Evolutionary conservation across 2,329 filamentous ascomycete species (phyloP), one percentile per base, ranked within the genome.

Genomic region (Bipolaris gigantea): DNA sequence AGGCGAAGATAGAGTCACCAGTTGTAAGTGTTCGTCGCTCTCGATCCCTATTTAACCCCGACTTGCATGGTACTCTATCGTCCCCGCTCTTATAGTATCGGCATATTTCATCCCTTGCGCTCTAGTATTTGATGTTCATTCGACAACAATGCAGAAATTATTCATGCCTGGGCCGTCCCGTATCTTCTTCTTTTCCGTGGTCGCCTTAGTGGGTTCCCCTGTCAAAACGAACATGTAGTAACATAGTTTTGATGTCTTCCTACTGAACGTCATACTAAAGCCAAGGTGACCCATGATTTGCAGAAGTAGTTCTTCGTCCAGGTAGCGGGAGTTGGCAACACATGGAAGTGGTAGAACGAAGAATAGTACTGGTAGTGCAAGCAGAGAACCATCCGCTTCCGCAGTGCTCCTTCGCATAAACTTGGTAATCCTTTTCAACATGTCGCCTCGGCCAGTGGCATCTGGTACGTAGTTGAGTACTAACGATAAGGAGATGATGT

Each of bases 391-490:
- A 2, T 47, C 62, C 7, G 47, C 13, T 21, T 41, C n/a, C n/a
- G 41, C 18, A 19, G n/a, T 51, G 7, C 42, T 65, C 11, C 10
- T 49, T 13, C 56, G 50, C 34, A 79, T 70, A 21, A 74, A 71
- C 35, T 74, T 66, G 4, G 69, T 60, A 8, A 67, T 60, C 13
- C 71, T 66, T 47, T 69, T 70, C 9, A 99, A 82, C 94, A 99
- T 99, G 53, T 89, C 84, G 2, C 94, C 94, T 64, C 92, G 83
- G 4, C 81, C 83, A 30, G 77, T 76, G 3, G 91, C 83, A 62
- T 92, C 87, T 0, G 93, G 90, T 3, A 97, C 92, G 69, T 92
- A 99, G 74, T 99, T 99, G 59, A 99, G 80, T 5, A 99, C 94
- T 48, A 99, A 79, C 8, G 92, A 96, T 21, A 99, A 80, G 45